phyloP scores from a whole-genome alignment of 176 grass and related monocot genomes.

The Aegilops speltoides region DNA sequence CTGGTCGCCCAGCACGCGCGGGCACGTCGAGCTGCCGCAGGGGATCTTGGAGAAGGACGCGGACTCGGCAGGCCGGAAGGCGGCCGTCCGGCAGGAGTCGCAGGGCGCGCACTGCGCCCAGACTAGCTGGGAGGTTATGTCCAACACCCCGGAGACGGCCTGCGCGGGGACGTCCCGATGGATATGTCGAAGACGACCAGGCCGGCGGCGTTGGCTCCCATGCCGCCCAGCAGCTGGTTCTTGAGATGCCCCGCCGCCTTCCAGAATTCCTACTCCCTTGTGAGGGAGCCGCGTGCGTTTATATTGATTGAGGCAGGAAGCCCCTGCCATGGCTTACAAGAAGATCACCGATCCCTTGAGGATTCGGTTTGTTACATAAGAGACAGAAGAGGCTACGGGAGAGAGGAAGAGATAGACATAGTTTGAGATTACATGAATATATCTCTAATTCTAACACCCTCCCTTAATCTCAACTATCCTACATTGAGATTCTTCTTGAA shows the following conservation, averaged over 20 bases:
- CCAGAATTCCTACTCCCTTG: not conserved
- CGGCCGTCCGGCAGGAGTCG: not conserved
- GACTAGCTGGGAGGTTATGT: not conserved
- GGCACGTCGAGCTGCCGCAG: not conserved
- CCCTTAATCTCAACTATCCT: no score
- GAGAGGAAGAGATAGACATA: no score
- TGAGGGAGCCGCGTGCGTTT: no score
- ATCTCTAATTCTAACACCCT: no score
- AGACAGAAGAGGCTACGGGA: no score
- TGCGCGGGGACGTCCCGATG: conserved; percentile 13
- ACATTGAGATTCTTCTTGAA: no score
- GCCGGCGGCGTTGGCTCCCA: not conserved
- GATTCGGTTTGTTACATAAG: no score
- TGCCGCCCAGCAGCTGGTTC: not conserved
- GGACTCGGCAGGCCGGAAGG: not conserved
- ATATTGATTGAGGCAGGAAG: no score
- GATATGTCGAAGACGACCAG: conserved; percentile 13
- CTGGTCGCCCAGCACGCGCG: not conserved
- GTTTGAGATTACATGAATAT: no score
- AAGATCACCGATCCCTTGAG: no score
- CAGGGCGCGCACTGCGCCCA: conserved; percentile 26
- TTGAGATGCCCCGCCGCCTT: not conserved
- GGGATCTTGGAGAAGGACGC: not conserved
- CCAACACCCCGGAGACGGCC: not conserved
- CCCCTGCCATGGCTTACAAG: no score